phyloP scores from a whole-genome alignment of 2,329 filamentous ascomycete genomes.

The Fusarium tricinctum region DNA sequence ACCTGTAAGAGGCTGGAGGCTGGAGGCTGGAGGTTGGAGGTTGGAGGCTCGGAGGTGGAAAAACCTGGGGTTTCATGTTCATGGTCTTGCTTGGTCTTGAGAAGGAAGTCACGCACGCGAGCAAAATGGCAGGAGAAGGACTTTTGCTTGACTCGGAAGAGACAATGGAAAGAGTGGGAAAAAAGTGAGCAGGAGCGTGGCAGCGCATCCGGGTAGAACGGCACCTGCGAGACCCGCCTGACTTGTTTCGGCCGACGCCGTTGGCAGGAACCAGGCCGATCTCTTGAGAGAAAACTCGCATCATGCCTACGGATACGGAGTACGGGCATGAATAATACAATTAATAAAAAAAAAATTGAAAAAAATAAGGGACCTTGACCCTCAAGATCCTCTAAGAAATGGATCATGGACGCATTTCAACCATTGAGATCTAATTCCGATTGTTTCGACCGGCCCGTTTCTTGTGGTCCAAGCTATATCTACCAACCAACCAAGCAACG shows the following conservation, averaged over 20 bases:
- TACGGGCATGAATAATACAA: constrained; percentile 19
- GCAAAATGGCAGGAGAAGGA: constrained; percentile 6
- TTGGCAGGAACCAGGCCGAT: constrained; percentile 31
- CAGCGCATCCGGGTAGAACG: constrained; percentile 42
- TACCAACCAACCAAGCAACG: background rate
- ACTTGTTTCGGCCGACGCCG: constrained; percentile 40
- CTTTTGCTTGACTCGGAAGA: background rate
- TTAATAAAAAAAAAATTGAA: too few species aligned
- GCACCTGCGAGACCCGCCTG: constrained; percentile 42
- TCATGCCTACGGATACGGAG: constrained; percentile 1
- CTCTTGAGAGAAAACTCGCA: constrained; percentile 31
- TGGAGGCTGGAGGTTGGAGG: constrained; percentile 22
- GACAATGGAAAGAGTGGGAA: background rate
- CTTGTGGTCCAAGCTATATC: background rate
- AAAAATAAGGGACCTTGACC: constrained; percentile 20
- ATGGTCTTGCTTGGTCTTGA: background rate
- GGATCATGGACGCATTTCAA: constrained; percentile 8
- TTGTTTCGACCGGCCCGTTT: constrained; percentile 27
- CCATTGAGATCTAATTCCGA: constrained; percentile 11
- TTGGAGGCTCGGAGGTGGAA: constrained; percentile 27
- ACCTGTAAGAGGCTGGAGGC: constrained; percentile 21
- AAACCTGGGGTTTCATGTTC: constrained; percentile 24
- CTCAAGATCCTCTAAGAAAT: constrained; percentile 28
- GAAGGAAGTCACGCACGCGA: constrained; percentile 34
- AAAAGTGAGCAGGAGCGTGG: constrained; percentile 1